Base-by-base conservation (phyloP, 192 early-diverging fungal genomes). In the Coemansia sp. region DNA sequence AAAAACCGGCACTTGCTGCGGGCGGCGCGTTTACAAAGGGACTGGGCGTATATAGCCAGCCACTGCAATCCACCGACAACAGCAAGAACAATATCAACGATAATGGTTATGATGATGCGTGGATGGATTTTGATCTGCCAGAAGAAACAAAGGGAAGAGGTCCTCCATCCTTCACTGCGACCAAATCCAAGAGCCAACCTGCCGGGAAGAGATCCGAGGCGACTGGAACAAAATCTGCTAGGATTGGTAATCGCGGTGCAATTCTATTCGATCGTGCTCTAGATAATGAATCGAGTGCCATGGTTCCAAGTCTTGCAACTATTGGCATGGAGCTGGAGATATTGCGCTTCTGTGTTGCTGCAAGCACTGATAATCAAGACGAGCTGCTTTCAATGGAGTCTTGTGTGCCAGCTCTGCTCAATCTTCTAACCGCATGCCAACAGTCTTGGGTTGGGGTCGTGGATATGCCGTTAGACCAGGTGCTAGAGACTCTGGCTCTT, bases 111-210 rank as follows among this genome's bases (percentile, higher is more conserved):
- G 51, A 54, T 22, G 79, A 76, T 53, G 61, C 68, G 69, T 83
- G 80, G 80, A 77, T 83, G 75, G 72, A 75, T 39, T 77, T 83
- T 72, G 75, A 83, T 37, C 45, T 83, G 53, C 80, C 75, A 0
- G 80, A 77, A 13, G 75, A 77, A 58, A 44, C 25, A 17, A 64
- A 46, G 37, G 38, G 55, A 16, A 54, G 25, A 14, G 65, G 32
- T 0, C n/a, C 58, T 5, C 17, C 51, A 37, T 22, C 61, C 5
- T 59, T 44, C 0, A 17, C 67, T 12, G 43, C 45, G 22, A 32
- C 44, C 13, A 22, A 45, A 43, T 40, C 42, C 14, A 46, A 17
- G 22, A 63, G 19, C 46, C 32, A 32, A 32, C 0, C 32, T 54
- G 22, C 22, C 13, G 22, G 51, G 25, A 59, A 38, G 57, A 42